These are phyloP conservation scores for Hanseniaspora thailandica DNA, from an alignment of 805 yeast genomes.

Conservation along the genomic window DNA sequence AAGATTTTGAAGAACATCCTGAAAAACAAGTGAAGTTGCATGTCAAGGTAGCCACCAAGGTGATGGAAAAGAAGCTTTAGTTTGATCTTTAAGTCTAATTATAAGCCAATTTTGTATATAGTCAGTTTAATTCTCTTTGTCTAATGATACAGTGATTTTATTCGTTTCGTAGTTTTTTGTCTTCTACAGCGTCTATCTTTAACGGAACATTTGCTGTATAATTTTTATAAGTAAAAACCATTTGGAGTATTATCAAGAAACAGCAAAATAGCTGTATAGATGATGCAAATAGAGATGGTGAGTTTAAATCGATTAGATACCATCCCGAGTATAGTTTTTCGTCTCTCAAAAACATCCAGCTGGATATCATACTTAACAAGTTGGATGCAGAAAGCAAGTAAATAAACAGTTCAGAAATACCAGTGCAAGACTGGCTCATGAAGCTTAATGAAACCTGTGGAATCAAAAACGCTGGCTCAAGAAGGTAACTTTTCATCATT, in stretches of 20 bases:
- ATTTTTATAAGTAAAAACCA: background rate
- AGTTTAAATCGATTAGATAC: constrained; percentile 22
- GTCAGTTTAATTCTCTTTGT: background rate
- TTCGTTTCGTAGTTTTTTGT: background rate
- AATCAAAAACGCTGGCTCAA: constrained; percentile 23
- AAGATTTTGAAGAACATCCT: constrained; percentile 49
- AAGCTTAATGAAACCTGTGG: constrained; percentile 37
- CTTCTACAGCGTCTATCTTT: background rate
- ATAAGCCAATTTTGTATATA: background rate
- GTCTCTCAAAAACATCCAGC: background rate
- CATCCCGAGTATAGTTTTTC: background rate
- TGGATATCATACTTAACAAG: background rate
- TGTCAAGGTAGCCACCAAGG: constrained; percentile 54
- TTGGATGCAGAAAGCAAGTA: constrained; percentile 10
- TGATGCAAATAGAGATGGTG: constrained; percentile 19
- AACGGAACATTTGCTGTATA: background rate
- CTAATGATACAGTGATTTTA: background rate
- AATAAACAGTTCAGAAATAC: constrained; percentile 24
- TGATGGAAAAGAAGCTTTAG: constrained; percentile 47
- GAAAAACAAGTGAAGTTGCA: constrained; percentile 52
- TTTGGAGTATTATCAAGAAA: constrained; percentile 14
- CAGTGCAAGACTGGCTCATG: constrained; percentile 28
- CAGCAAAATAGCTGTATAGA: constrained; percentile 18
- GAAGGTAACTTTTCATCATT: constrained; percentile 26
- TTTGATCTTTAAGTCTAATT: background rate